phyloP scores from a whole-genome alignment of 192 early-diverging fungal species.

The Coemansia erecta region DNA sequence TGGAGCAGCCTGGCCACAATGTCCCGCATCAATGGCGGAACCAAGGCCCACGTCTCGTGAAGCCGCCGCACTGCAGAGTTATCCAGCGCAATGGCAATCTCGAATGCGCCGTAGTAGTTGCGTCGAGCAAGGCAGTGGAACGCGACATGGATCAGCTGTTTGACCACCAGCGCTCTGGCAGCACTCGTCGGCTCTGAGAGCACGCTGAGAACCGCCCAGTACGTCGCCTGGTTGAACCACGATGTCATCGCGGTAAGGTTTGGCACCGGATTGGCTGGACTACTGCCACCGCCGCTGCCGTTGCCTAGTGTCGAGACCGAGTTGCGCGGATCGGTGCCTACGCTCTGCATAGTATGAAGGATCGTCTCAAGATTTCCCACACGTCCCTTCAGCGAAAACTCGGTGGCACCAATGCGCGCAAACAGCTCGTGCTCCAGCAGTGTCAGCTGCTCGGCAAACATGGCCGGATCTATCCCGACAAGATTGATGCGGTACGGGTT shows the following conservation, averaged over 20 bases:
- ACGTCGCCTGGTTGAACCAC: constrained; percentile 58
- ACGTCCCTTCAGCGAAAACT: constrained; percentile 60
- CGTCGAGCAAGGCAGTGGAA: constrained; percentile 54
- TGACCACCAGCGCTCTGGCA: constrained; percentile 46
- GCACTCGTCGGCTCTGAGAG: constrained; percentile 43
- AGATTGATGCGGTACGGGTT: constrained; percentile 48
- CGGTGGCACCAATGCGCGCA: constrained; percentile 59
- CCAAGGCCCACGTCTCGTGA: constrained; percentile 48
- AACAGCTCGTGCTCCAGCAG: constrained; percentile 74
- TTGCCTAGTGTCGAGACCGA: constrained; percentile 19
- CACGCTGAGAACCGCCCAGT: constrained; percentile 52
- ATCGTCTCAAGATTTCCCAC: constrained; percentile 51
- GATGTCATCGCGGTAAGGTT: constrained; percentile 49
- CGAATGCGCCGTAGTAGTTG: constrained; percentile 56
- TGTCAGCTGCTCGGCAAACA: constrained; percentile 71
- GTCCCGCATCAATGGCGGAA: constrained; percentile 47
- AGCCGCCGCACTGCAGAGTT: constrained; percentile 54
- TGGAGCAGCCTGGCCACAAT: constrained; percentile 43
- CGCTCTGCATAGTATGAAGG: constrained; percentile 49
- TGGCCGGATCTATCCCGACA: constrained; percentile 57
- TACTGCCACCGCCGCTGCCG: neutral
- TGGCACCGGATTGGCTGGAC: constrained; percentile 40
- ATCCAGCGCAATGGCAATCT: constrained; percentile 53
- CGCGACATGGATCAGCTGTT: constrained; percentile 52
- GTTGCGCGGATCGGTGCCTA: constrained; percentile 24